A percentile compares a stretch with the other conserved stretches of the same genome.
Conservation (phyloP, 805 yeast species). For the Kuraishia borneana region DNA sequence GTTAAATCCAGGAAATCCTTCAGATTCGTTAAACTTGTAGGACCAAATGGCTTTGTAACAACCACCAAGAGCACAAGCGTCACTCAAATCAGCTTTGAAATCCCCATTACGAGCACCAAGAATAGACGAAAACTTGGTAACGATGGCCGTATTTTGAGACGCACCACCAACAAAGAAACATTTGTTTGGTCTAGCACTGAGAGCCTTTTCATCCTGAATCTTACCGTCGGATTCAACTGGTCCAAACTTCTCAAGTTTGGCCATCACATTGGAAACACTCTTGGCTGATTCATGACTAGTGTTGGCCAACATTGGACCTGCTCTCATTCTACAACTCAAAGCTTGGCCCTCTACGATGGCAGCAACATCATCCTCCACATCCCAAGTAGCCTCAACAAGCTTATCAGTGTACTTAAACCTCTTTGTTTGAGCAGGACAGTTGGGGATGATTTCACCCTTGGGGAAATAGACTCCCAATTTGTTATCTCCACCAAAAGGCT, state of each 20-base stretch:
- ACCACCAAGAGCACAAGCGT: conserved; percentile 91
- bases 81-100: conserved; percentile 63
- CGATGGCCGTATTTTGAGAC: conserved; percentile 58
- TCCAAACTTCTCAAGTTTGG: conserved; percentile 23
- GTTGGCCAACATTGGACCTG: conserved; percentile 60
- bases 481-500: conserved; percentile 23
- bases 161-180: conserved; percentile 86
- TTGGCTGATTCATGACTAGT: conserved; percentile 5
- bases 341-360: conserved; percentile 85
- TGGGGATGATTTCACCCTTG: conserved; percentile 85
- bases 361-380: conserved; percentile 53
- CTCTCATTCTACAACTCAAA: conserved; percentile 68
- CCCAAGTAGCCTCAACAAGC: conserved; percentile 26
- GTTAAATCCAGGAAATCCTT: conserved; percentile 21
- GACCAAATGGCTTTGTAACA: conserved; percentile 82
- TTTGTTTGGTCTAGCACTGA: conserved; percentile 49
- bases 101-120: conserved; percentile 59
- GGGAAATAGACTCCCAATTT: conserved; percentile 75
- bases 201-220: conserved; percentile 27
- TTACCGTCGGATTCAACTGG: conserved; percentile 38
- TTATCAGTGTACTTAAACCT: conserved; percentile 32
- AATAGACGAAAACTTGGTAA: conserved; percentile 56
- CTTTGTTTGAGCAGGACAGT: conserved; percentile 52
- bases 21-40: conserved; percentile 19
- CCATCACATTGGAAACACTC: conserved; percentile 10